phyloP scores from a whole-genome alignment of 352 stramenopile genomes.

The Phytopythium montanum region DNA sequence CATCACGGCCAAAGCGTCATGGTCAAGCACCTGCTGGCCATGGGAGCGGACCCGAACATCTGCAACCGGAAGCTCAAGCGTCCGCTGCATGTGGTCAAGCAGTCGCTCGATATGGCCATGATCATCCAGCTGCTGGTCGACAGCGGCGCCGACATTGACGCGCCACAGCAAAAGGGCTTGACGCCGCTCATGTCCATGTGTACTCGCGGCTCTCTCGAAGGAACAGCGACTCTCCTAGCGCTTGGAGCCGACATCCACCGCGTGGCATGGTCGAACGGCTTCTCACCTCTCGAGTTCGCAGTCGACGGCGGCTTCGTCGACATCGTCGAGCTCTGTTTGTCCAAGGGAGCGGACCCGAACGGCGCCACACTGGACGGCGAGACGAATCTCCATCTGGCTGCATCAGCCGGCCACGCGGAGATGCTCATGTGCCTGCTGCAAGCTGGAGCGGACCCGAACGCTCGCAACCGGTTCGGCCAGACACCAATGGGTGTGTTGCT shows the following conservation, averaged over 20 bases:
- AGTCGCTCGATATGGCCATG: slow-evolving; percentile 45
- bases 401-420: slow-evolving; percentile 28
- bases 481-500: slow-evolving; percentile 56
- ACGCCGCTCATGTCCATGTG: slow-evolving; percentile 85
- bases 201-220: slow-evolving; percentile 52
- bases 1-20: slow-evolving; percentile 52
- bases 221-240: slow-evolving; percentile 57
- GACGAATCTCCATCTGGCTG: slow-evolving; percentile 72
- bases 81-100: slow-evolving; percentile 62
- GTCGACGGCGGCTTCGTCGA: slow-evolving; percentile 33
- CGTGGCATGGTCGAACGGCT: slow-evolving; percentile 76
- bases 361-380: slow-evolving; percentile 51
- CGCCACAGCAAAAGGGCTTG: slow-evolving; percentile 53
- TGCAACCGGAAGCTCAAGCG: slow-evolving; percentile 54
- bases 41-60: slow-evolving; percentile 49
- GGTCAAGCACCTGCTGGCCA: slow-evolving; percentile 60
- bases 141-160: slow-evolving; percentile 54
- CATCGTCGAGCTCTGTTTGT: slow-evolving; percentile 67
- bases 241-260: slow-evolving; percentile 61
- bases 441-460: slow-evolving; percentile 50
- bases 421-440: slow-evolving; percentile 58
- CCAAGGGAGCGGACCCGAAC: slow-evolving; percentile 66
- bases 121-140: slow-evolving; percentile 66
- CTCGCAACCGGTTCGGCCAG: slow-evolving; percentile 69
- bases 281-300: slow-evolving; percentile 61